Conservation (phyloP, 1,284 basidiomycete genomes). For the Ustilago crameri region DNA sequence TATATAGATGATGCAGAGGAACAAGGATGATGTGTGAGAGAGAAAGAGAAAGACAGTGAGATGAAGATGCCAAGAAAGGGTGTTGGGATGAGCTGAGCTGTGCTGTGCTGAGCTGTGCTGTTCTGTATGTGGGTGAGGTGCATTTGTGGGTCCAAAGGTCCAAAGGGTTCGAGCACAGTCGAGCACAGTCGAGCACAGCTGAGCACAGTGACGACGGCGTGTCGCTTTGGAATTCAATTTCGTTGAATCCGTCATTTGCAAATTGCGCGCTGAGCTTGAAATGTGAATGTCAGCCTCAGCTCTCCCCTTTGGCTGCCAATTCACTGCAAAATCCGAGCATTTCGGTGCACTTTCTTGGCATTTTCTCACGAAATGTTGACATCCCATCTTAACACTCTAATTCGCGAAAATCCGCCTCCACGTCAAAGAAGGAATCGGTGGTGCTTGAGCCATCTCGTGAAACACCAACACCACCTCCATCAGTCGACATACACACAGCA, state of each 20-base stretch:
- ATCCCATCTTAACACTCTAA: not conserved
- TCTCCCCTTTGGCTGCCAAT: not conserved
- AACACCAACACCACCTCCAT: slow-evolving; percentile 8
- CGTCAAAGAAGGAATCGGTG: slow-evolving; percentile 1
- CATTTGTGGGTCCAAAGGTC: too few relatives aligned
- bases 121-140: not conserved
- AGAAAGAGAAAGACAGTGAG: too few relatives aligned
- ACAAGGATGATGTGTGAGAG: too few relatives aligned
- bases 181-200: too few relatives aligned
- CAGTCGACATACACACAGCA: not conserved
- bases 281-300: not conserved
- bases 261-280: slow-evolving; percentile 1
- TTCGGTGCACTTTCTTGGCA: slow-evolving; percentile 1
- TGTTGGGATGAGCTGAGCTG: too few relatives aligned
- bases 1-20: too few relatives aligned
- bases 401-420: not conserved
- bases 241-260: too few relatives aligned
- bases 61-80: too few relatives aligned
- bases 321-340: not conserved
- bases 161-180: too few relatives aligned
- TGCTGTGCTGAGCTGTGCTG: not conserved
- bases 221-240: too few relatives aligned
- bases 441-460: slow-evolving; percentile 6
- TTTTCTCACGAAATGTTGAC: too few relatives aligned
- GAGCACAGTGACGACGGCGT: too few relatives aligned